Evolutionary conservation across 108 stramenopile species (phyloP).

Genomic region (Nitzschia inconspicua): DNA sequence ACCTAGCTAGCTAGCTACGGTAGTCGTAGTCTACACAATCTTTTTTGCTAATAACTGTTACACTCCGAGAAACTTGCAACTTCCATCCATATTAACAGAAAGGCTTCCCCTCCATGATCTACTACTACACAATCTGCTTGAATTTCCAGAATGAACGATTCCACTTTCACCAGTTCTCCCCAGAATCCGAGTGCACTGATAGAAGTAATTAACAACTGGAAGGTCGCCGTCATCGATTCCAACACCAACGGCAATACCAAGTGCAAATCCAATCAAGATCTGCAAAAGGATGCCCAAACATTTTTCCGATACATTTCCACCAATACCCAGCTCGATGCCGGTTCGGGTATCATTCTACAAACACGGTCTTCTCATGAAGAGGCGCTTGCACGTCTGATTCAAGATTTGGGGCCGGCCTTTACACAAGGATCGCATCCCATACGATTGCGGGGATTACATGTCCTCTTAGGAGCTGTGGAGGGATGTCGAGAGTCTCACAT

Average conservation of each 20-base stretch:
- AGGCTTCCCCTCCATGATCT: too few relatives aligned
- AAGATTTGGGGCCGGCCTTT: conserved; percentile 33
- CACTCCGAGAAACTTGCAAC: too few relatives aligned
- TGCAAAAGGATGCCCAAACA: conserved; percentile 9
- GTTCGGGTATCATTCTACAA: too few relatives aligned
- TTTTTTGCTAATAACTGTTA: too few relatives aligned
- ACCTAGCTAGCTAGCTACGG: too few relatives aligned
- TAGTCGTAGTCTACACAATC: too few relatives aligned
- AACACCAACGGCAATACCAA: neutral
- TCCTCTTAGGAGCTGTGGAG: conserved; percentile 32
- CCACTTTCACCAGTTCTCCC: too few relatives aligned
- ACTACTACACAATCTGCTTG: too few relatives aligned
- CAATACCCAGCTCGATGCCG: conserved; percentile 3
- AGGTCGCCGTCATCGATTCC: neutral
- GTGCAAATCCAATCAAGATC: neutral
- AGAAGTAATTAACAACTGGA: too few relatives aligned
- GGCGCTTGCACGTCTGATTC: conserved; percentile 31
- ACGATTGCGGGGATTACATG: conserved; percentile 24
- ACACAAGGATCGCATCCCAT: conserved; percentile 5
- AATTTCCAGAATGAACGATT: too few relatives aligned
- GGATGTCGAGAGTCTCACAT: conserved; percentile 14
- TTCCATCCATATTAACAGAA: too few relatives aligned
- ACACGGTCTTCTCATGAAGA: conserved; percentile 28
- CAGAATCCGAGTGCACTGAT: too few relatives aligned
- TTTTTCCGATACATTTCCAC: conserved; percentile 6